A percentile compares a stretch with the other conserved stretches of the same genome.
These are phyloP conservation scores for Corniculantispora saksenae DNA, from an alignment of 2,329 filamentous ascomycete genomes.

Conservation along the genomic window DNA sequence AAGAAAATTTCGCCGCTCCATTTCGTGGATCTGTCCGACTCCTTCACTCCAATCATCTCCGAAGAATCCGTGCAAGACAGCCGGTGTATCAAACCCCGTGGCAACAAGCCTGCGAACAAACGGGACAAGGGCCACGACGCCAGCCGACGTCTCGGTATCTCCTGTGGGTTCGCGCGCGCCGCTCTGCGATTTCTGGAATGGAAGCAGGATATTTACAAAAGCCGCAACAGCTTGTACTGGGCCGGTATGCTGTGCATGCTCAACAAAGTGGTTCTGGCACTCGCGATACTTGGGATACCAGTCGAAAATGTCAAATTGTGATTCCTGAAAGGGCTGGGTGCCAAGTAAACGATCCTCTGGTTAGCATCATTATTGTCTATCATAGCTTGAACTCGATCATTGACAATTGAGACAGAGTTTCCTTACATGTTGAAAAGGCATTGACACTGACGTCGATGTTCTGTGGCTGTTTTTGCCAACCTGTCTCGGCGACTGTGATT, in stretches of 20 bases:
- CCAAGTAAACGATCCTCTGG: not conserved
- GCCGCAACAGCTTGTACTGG: conserved; percentile 86
- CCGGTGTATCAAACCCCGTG: conserved; percentile 84
- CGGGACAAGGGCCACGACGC: conserved; percentile 71
- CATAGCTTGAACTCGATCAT: not conserved
- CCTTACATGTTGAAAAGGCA: conserved; percentile 26
- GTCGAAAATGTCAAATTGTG: conserved; percentile 77
- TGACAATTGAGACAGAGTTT: too few relatives aligned
- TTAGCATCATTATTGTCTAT: not conserved
- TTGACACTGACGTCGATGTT: conserved; percentile 6
- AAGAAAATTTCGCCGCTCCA: conserved; percentile 89
- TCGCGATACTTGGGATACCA: conserved; percentile 92
- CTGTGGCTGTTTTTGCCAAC: not conserved
- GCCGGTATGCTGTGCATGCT: conserved; percentile 81
- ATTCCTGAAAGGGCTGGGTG: conserved; percentile 46
- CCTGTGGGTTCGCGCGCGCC: conserved; percentile 24
- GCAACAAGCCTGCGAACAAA: conserved; percentile 89
- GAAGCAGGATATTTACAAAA: conserved; percentile 88
- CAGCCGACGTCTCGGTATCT: conserved; percentile 27
- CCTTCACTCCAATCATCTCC: conserved; percentile 88
- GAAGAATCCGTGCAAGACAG: conserved; percentile 92
- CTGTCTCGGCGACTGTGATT: too few relatives aligned
- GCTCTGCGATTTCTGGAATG: conserved; percentile 67
- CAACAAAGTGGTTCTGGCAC: conserved; percentile 88
- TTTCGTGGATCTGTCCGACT: conserved; percentile 79